phyloP scores from a whole-genome alignment of 352 stramenopile genomes.

The Globisporangium cystogenes region DNA sequence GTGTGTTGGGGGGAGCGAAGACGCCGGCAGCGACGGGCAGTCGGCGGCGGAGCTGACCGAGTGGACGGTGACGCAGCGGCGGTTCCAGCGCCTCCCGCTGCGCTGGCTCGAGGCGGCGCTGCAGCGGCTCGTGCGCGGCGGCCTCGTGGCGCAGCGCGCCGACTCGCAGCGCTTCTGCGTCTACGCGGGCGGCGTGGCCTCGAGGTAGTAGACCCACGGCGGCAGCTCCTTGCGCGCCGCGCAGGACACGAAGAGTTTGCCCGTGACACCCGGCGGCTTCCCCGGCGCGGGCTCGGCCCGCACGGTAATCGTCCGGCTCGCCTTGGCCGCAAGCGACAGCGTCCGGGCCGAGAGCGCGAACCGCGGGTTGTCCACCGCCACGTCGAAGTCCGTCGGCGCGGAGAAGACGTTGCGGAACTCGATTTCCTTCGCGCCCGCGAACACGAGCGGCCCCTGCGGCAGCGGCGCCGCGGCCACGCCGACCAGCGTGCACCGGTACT shows the following conservation, averaged over 20 bases:
- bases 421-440: constrained; percentile 58
- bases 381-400: constrained; percentile 60
- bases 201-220: constrained; percentile 87
- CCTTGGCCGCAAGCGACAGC: constrained; percentile 69
- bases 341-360: constrained; percentile 59
- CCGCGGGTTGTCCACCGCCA: constrained; percentile 68
- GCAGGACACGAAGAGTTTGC: constrained; percentile 84
- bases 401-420: constrained; percentile 91
- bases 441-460: constrained; percentile 81
- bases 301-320: constrained; percentile 48
- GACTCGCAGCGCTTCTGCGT: constrained; percentile 31
- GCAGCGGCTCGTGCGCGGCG: constrained; percentile 18
- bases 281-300: constrained; percentile 33
- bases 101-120: constrained; percentile 47
- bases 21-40: not conserved
- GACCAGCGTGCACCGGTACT: constrained; percentile 83
- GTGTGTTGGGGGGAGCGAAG: not conserved
- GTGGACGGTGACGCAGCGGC: constrained; percentile 32
- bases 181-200: constrained; percentile 15
- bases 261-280: constrained; percentile 28
- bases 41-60: constrained; percentile 48
- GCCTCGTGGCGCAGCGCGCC: constrained; percentile 23
- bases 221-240: constrained; percentile 57
- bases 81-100: constrained; percentile 43
- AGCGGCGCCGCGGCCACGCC: constrained; percentile 69